Evolutionary conservation across 345 rosid species (phyloP).

Genomic region (Turnera subulata): DNA sequence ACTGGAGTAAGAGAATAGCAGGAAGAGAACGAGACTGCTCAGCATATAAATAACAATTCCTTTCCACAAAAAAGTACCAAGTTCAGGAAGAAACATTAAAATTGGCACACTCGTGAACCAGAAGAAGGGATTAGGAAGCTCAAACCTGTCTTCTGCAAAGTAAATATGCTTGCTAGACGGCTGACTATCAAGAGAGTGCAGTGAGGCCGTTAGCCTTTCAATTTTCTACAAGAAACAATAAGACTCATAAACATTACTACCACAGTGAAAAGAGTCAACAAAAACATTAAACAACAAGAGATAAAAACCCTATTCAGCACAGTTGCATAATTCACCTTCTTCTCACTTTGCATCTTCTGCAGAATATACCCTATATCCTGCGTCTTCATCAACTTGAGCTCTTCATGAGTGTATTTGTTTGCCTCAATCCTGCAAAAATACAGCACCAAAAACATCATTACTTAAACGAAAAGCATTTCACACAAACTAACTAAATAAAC

Average conservation of each 20-base stretch:
- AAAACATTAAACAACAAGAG: background rate
- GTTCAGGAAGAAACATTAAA: conserved; percentile 1
- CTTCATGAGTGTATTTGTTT: conserved; percentile 69
- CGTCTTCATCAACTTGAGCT: conserved; percentile 84
- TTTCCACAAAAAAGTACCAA: too few species aligned
- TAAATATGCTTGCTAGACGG: conserved; percentile 54
- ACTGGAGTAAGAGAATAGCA: too few species aligned
- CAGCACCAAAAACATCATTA: background rate
- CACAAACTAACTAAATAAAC: background rate
- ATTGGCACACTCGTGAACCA: background rate
- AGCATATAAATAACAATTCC: too few species aligned
- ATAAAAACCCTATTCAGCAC: background rate
- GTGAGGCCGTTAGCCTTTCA: conserved; percentile 58
- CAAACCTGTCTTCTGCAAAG: conserved; percentile 80
- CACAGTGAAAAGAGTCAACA: too few species aligned
- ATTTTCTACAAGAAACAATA: conserved; percentile 56
- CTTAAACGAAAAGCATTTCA: background rate
- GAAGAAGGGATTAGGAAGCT: background rate
- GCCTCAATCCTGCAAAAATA: conserved; percentile 48
- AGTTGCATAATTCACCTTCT: conserved; percentile 35
- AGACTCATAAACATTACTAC: background rate
- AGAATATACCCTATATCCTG: conserved; percentile 85
- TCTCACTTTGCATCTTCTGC: conserved; percentile 82
- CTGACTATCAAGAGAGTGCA: conserved; percentile 61
- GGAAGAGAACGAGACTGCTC: too few species aligned